Percentiles rank a stretch among this genome's conserved stretches.
phyloP scores from a whole-genome alignment of 2,329 filamentous ascomycete genomes.

The Gnomoniopsis smithogilvyi region DNA sequence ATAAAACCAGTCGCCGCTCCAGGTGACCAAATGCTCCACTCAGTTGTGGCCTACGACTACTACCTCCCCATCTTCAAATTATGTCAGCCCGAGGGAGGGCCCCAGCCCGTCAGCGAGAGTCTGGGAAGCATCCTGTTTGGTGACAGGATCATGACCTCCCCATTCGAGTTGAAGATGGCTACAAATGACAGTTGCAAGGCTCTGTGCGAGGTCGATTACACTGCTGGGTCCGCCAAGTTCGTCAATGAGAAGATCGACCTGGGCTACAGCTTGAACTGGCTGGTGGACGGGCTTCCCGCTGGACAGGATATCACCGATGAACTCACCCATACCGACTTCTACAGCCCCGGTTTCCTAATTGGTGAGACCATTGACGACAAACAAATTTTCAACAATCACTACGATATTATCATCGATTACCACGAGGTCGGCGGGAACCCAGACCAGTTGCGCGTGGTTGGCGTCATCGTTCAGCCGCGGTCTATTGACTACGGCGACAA shows the following conservation, averaged over 20 bases:
- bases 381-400: constrained; percentile 83
- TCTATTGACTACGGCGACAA: constrained; percentile 61
- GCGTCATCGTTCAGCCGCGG: constrained; percentile 80
- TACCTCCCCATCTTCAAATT: constrained; percentile 87
- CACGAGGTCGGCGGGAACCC: constrained; percentile 68
- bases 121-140: constrained; percentile 96
- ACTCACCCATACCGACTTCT: constrained; percentile 74
- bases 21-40: constrained; percentile 77
- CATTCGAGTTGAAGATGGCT: constrained; percentile 84
- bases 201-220: constrained; percentile 67
- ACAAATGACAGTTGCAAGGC: constrained; percentile 83
- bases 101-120: constrained; percentile 79
- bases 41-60: constrained; percentile 95
- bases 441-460: constrained; percentile 81
- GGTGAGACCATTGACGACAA: constrained; percentile 57
- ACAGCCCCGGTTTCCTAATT: constrained; percentile 86
- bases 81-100: constrained; percentile 74
- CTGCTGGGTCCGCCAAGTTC: constrained; percentile 67
- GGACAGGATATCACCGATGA: constrained; percentile 79
- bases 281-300: constrained; percentile 90
- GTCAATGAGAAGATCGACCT: constrained; percentile 79
- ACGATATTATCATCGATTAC: constrained; percentile 90
- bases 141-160: constrained; percentile 95
- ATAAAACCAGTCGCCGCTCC: constrained; percentile 80
- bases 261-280: constrained; percentile 91